Evolutionary conservation across 352 stramenopile species (phyloP).

Genomic region (Phytophthora parvispora): DNA sequence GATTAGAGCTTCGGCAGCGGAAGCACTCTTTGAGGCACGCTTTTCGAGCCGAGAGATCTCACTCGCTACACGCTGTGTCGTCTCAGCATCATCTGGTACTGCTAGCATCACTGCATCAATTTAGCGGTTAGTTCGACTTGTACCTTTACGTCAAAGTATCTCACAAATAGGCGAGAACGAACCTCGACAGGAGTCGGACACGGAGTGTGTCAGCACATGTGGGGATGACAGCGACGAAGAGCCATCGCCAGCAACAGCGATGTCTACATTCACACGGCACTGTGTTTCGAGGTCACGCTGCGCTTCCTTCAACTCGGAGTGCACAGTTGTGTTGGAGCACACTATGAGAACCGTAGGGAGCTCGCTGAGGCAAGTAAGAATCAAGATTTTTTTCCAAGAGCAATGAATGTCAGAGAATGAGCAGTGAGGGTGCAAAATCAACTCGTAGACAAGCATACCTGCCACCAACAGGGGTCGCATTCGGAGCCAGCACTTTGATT

Average conservation of each 20-base stretch:
- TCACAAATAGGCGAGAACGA: conserved; percentile 2
- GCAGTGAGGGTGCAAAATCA: too few relatives aligned
- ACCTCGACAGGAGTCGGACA: conserved; percentile 68
- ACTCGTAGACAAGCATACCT: conserved; percentile 29
- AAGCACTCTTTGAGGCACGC: conserved; percentile 60
- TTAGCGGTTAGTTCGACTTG: background rate
- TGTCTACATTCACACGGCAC: conserved; percentile 44
- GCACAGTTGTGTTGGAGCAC: conserved; percentile 41
- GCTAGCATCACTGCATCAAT: conserved; percentile 61
- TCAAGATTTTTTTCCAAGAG: too few relatives aligned
- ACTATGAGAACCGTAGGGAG: conserved; percentile 38
- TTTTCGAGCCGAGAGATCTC: conserved; percentile 81
- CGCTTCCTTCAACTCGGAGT: conserved; percentile 43
- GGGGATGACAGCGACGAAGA: conserved; percentile 9
- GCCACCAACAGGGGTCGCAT: conserved; percentile 31
- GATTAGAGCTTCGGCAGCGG: conserved; percentile 54
- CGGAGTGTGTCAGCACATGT: conserved; percentile 59
- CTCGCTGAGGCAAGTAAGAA: conserved; percentile 23
- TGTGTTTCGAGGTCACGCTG: conserved; percentile 59
- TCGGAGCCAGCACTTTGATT: conserved; percentile 75
- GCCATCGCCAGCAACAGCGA: conserved; percentile 10
- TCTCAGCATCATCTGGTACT: conserved; percentile 76
- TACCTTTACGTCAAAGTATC: background rate
- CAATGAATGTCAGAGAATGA: too few relatives aligned
- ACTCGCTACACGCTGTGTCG: conserved; percentile 60